Evolutionary conservation across 2,329 filamentous ascomycete species (phyloP), one percentile per base, ranked within the genome.

Genomic region (Microcyclospora tardicrescens): DNA sequence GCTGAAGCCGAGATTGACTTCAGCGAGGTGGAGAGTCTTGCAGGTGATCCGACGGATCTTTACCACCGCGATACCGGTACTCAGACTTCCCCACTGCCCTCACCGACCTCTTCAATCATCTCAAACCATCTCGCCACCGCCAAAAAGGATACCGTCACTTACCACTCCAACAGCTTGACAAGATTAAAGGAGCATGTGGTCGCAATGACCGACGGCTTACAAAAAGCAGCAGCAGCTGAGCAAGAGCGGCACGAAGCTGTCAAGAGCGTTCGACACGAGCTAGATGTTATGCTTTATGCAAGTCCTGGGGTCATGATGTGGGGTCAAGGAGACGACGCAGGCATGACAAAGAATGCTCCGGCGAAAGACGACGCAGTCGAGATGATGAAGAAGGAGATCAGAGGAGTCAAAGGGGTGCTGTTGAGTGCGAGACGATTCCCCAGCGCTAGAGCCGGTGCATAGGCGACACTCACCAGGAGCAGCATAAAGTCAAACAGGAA

Each of bases 1-100:
- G 19, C 8, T 24, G 43, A 42, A 19, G 51, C 58, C 1, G 55
- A 57, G 12, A 51, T 59, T n/a, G 64, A 65, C 13, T 15, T 32
- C 30, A 32, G 10, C 14, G 69, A 73, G 33, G 52, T 51, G 11
- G 69, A 70, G 15, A 71, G 67, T 33, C 49, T 64, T 12, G 63
- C 62, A 50, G 75, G 71, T 10, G 75, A 79, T 47, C 83, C 84
- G 1, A 77, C 79, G 1, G 83, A 89, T 59, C 72, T 87, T 44
- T 91, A 84, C 61, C 82, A 87, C 58, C 75, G 82, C 34, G 84
- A 91, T 54, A 72, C 84, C 43, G 82, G 81, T 46, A 82, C 83
- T 1, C 84, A 91, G 59, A 91, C 84, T 0, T 77, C 75, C 0
- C 68, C 67, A 1, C 63, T 63, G 0, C 57, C 67, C 2, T 68